Conservation (phyloP, 768 basidiomycete species). For the Boletus tylopilopsis region DNA sequence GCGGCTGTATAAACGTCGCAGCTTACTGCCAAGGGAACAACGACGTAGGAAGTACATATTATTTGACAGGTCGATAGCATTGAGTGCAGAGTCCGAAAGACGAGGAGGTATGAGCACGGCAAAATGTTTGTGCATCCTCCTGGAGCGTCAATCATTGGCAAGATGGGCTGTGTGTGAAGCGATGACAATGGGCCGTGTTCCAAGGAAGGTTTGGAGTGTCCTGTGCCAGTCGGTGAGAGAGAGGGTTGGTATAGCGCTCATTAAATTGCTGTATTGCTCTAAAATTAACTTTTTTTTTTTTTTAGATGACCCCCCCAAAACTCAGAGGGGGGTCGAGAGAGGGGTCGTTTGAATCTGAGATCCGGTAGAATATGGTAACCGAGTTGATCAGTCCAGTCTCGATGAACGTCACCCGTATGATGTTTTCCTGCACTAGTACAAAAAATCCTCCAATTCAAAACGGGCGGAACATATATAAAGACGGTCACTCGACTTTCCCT, state of each 20-base stretch:
- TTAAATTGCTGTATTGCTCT: slow-evolving; percentile 4
- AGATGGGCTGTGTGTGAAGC: background rate
- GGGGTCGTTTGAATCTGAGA: slow-evolving; percentile 14
- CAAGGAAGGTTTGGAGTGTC: too few species aligned
- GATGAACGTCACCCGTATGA: slow-evolving; percentile 15
- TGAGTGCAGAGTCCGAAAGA: too few species aligned
- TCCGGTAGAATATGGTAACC: background rate
- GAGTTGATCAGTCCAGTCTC: slow-evolving; percentile 10
- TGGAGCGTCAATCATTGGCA: too few species aligned
- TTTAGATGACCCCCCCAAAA: too few species aligned
- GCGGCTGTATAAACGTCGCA: background rate
- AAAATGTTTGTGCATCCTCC: too few species aligned
- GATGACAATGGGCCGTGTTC: too few species aligned
- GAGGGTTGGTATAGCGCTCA: background rate
- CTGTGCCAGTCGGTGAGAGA: too few species aligned
- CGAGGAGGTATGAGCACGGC: too few species aligned
- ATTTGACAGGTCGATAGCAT: too few species aligned
- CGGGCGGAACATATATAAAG: slow-evolving; percentile 22
- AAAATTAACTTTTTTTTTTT: background rate
- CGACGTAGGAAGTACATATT: background rate
- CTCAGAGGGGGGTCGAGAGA: slow-evolving; percentile 5
- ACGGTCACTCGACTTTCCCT: background rate
- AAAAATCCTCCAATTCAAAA: background rate
- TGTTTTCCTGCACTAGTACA: slow-evolving; percentile 8
- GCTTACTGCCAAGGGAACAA: background rate